These are phyloP conservation scores for Ganoderma multipileum DNA, from an alignment of 1,284 basidiomycete genomes.

Conservation along the genomic window DNA sequence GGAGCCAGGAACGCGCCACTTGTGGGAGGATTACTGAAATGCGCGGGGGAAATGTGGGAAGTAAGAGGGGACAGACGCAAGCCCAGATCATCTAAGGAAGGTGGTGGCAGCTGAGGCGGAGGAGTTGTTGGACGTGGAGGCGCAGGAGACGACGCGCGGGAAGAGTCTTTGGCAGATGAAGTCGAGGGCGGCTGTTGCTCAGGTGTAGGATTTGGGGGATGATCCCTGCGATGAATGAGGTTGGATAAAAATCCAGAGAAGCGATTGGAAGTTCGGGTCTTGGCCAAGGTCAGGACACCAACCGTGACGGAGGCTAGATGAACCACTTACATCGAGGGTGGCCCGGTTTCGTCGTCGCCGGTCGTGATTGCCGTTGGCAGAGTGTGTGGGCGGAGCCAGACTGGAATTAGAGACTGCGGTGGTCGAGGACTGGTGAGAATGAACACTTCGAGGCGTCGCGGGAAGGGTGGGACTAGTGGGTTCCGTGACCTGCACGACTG, in stretches of 20 bases:
- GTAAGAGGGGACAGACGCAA: constrained; percentile 73
- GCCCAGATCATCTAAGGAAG: constrained; percentile 77
- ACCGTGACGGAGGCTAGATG: constrained; percentile 17
- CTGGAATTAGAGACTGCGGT: constrained; percentile 28
- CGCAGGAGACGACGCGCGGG: constrained; percentile 58
- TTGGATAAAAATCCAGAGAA: constrained; percentile 84
- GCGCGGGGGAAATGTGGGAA: constrained; percentile 69
- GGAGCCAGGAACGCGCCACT: constrained; percentile 81
- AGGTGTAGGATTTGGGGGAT: constrained; percentile 39
- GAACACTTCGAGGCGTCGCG: constrained; percentile 38
- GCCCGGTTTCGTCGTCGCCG: constrained; percentile 35
- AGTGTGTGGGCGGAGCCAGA: constrained; percentile 32
- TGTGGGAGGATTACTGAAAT: constrained; percentile 76
- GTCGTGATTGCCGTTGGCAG: constrained; percentile 27
- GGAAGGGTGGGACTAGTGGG: constrained; percentile 39
- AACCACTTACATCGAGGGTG: constrained; percentile 36
- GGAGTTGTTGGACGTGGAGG: constrained; percentile 65
- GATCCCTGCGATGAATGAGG: constrained; percentile 76
- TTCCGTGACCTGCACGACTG: constrained; percentile 57
- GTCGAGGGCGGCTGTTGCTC: constrained; percentile 32
- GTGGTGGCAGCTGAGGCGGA: constrained; percentile 72
- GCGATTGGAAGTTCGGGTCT: constrained; percentile 70
- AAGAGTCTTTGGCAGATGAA: constrained; percentile 39
- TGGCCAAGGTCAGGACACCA: constrained; percentile 30
- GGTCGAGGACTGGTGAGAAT: constrained; percentile 30